phyloP scores from a whole-genome alignment of 1,284 basidiomycete genomes.

The Melanopsichium pennsylvanicum region DNA sequence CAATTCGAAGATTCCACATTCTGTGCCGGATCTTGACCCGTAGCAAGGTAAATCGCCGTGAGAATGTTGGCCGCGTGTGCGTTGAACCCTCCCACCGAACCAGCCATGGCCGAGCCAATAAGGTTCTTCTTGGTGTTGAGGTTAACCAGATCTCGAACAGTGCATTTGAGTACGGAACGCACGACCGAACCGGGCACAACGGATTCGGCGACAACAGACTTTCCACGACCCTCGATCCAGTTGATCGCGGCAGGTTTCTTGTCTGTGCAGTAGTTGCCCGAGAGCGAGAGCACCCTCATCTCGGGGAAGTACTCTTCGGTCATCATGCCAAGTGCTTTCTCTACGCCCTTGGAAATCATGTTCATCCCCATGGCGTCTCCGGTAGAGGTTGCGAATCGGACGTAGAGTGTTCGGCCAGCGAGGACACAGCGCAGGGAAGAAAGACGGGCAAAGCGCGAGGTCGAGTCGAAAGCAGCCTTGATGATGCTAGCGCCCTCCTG shows the following conservation, averaged over 20 bases:
- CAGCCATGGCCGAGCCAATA: constrained; percentile 97
- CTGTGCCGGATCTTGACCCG: constrained; percentile 98
- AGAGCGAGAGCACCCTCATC: constrained; percentile 91
- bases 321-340: constrained; percentile 88
- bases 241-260: constrained; percentile 99
- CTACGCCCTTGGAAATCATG: constrained; percentile 75
- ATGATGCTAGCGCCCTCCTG: constrained; percentile 80
- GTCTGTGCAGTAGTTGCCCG: constrained; percentile 99
- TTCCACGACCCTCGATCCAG: constrained; percentile 99
- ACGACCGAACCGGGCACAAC: constrained; percentile 88
- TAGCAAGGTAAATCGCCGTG: constrained; percentile 91
- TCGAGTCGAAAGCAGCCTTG: constrained; percentile 89
- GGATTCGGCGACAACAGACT: constrained; percentile 96
- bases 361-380: constrained; percentile 99
- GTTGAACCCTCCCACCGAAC: constrained; percentile 95
- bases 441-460: constrained; percentile 68
- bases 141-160: constrained; percentile 86
- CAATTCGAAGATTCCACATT: constrained; percentile 98
- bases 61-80: constrained; percentile 98
- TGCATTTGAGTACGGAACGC: constrained; percentile 91
- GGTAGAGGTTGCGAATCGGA: constrained; percentile 93
- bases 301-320: constrained; percentile 81
- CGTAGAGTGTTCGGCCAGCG: constrained; percentile 76
- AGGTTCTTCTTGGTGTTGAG: constrained; percentile 98
- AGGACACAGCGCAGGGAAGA: constrained; percentile 61